Evolutionary conservation across 306 rosid species (phyloP).

Genomic region (Cicer pinnatifidum): DNA sequence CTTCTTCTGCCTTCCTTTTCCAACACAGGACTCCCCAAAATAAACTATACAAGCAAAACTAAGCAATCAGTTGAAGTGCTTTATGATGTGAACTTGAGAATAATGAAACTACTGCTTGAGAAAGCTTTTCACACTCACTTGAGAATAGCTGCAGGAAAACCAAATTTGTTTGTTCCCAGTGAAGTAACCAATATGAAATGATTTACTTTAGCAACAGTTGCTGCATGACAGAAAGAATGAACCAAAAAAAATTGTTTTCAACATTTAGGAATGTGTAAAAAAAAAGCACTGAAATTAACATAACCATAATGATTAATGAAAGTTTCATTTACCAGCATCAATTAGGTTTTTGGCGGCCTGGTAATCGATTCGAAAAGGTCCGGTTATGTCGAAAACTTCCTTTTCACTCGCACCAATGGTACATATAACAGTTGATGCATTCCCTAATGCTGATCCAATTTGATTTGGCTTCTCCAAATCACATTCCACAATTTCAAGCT

Average conservation of each 20-base stretch:
- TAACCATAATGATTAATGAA: conserved; percentile 17
- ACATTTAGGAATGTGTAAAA: conserved; percentile 6
- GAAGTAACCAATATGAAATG: conserved; percentile 92
- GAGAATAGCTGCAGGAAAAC: conserved; percentile 95
- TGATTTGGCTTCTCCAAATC: conserved; percentile 78
- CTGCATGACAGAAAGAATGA: conserved; percentile 53
- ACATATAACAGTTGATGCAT: conserved; percentile 81
- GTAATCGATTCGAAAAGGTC: conserved; percentile 93
- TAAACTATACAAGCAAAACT: conserved; percentile 61
- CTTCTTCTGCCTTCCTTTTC: conserved; percentile 99
- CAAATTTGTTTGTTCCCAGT: conserved; percentile 90
- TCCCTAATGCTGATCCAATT: conserved; percentile 73
- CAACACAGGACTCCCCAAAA: conserved; percentile 96
- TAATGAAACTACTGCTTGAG: conserved; percentile 10
- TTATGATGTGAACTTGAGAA: conserved; percentile 3
- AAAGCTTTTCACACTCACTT: conserved; percentile 65
- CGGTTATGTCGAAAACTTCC: conserved; percentile 85
- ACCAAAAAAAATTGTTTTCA: conserved; percentile 36
- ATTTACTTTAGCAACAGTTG: conserved; percentile 70
- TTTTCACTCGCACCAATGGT: conserved; percentile 98
- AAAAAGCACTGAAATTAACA: conserved; percentile 1
- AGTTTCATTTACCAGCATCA: conserved; percentile 67
- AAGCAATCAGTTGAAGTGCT: conserved; percentile 37
- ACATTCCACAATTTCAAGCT: conserved; percentile 97
- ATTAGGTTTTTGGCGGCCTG: conserved; percentile 78